Base-by-base conservation (phyloP, 371 early-diverging fungal genomes). In the Synchytrium microbalum region DNA sequence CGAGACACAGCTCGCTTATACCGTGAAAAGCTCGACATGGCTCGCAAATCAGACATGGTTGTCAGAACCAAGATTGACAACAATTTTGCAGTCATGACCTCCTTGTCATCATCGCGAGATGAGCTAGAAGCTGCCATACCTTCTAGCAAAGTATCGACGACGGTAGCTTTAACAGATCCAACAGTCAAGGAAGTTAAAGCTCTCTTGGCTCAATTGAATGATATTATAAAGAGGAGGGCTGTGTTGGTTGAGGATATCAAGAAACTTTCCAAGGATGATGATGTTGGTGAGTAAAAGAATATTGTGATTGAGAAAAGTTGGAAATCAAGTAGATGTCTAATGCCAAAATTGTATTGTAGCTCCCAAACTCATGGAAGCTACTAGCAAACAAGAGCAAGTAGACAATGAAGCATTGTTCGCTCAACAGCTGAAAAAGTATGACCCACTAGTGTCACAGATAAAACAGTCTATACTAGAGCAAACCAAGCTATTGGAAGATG, bases 401-500 rank as follows among this genome's bases (percentile, higher is more conserved):
- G 61, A 69, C 25, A 64, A 70, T 25, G 82, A 85, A 52, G 79
- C 80, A 14, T 72, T 84, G 25, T 89, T 90, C 74, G 70, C 67
- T 10, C 72, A 79, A 63, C 79, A 84, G 24, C 63, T 92, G 31
- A 75, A 82, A 58, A 84, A 83, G 64, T 92, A 92, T 55, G 84
- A 86, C 61, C 72, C 73, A 1, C 84, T 82, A 69, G 71, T 75
- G 60, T 66, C 62, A 38, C 62, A 83, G n/a, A 78, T 85, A 64
- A 71, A 76, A 13, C 79, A 83, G 26, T 84, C 87, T 62, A 64
- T 78, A 0, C 79, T 81, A 33, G 82, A 83, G 14, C 92, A 92
- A 64, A 76, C 70, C 10, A 76, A 81, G 13, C 71, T 89, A 0
- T 60, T 91, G 52, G 75, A 75, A 28, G 78, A 78, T 10, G 78